Evolutionary conservation across 208 protist species (phyloP).

Genomic region (Leishmania tropica): DNA sequence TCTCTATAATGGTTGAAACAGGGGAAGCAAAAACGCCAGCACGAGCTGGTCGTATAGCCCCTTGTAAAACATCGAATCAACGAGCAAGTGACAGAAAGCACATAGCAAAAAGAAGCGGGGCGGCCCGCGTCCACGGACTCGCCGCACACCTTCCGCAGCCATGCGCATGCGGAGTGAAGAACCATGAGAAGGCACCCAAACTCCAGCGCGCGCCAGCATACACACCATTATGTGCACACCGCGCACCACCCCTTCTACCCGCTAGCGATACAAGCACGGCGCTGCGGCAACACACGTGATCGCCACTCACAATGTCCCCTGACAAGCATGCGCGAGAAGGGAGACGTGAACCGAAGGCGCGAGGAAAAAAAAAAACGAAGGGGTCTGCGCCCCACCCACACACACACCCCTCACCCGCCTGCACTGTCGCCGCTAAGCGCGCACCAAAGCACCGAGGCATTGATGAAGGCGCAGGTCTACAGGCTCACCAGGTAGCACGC

Average conservation of each 20-base stretch:
- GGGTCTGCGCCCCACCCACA: background rate
- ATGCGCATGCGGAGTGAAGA: background rate
- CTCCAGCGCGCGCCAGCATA: background rate
- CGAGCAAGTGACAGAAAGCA: background rate
- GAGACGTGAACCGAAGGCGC: background rate
- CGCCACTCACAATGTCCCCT: background rate
- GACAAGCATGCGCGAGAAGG: background rate
- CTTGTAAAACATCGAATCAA: background rate
- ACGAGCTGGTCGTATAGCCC: too few relatives aligned
- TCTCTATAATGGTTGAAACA: background rate
- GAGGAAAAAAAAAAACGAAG: background rate
- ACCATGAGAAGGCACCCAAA: background rate
- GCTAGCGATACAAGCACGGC: background rate
- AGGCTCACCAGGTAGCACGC: slow-evolving; percentile 64
- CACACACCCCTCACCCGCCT: background rate
- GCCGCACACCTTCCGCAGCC: background rate
- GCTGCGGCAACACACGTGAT: background rate
- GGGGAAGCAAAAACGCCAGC: background rate
- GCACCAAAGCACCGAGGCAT: background rate
- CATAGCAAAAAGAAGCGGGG: background rate
- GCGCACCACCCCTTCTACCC: background rate
- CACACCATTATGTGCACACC: background rate
- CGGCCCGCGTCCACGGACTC: background rate
- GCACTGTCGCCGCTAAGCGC: background rate
- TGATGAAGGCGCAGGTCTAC: slow-evolving; percentile 2